Evolutionary conservation across 768 basidiomycete genomes (phyloP), one percentile per base, ranked within the genome.

Genomic region (Paxillus ammoniavirescens): DNA sequence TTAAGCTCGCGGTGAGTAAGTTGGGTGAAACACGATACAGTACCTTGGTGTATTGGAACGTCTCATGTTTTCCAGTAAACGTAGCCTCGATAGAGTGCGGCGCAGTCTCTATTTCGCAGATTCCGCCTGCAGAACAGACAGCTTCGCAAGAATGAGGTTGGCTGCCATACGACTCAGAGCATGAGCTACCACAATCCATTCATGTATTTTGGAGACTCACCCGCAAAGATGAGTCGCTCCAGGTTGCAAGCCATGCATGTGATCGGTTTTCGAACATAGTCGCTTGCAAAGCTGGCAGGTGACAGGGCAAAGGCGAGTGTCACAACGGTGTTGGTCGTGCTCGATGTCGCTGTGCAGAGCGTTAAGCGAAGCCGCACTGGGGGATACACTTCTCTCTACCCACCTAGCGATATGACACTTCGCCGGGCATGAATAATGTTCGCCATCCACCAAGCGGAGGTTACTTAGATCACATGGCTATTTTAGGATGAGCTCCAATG

Each of bases 31-130:
- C 33, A 47, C 17, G 42, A 45, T 56, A 21, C 21, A 21, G 38
- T 41, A 80, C 82, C 74, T 82, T 83, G 3, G 82, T 83, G 52
- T 79, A 83, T 57, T 79, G 76, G 60, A 82, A 83, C 0, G 76
- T 80, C 54, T 81, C 77, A 47, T 82, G 78, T 45, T 66, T 69
- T 1, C 82, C 82, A 0, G 74, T 77, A 56, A 82, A 83, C 0
- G 79, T 82, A 4, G 80, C 79, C 57, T 82, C 78, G 37, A 83
- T 75, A 0, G 80, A 77, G 47, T 78, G 76, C 1, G 82, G 82
- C 0, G 74, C 67, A 0, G 76, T 79, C 36, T 82, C 75, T 21
- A 83, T 82, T 49, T 81, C 73, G 53, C 82, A 83, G 8, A 76
- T 77, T 1, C 82, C 0, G 72, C 69, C 66, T 55, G 55, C 82